Base-by-base conservation (phyloP, 2,329 filamentous ascomycete genomes). In the Exophiala viscosa region DNA sequence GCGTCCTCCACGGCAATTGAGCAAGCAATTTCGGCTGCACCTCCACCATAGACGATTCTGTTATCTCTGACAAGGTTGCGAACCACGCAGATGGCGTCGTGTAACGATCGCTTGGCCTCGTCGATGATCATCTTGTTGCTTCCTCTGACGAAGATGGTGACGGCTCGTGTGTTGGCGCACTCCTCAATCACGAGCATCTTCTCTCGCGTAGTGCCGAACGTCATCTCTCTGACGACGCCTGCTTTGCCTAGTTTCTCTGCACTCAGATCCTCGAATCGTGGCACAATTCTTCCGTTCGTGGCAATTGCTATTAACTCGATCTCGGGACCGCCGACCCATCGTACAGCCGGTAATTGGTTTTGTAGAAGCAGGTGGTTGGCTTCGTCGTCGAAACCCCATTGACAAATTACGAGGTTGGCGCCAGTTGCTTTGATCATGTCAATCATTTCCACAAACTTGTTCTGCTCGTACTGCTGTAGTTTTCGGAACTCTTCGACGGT, bases 71-170 rank as follows among this genome's bases (percentile, higher is more conserved):
- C 93, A 41, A 99, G 79, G 75, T 99, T 99, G 65, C 95, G 87
- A 47, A 99, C 93, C 44, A 99, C 93, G 69, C 95, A 99, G 45
- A 99, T 84, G 53, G 93, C 93, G 72, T 99, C 93, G 70, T 99
- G 95, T 54, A 99, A 81, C 44, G 93, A 97, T 65, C 95, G 85
- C 78, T 96, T 96, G 49, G 95, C 95, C 74, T 99, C 95, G 68
- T 99, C 95, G 70, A 99, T 97, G 71, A 99, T 96, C 93, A 99
- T 99, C 81, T 97, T 99, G 82, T 99, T 99, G 79, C 90, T 95
- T 66, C 93, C 93, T 66, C 93, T 82, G 55, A 99, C 88, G 71
- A 99, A 99, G 50, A 95, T 85, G 2, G 93, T 99, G 55, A 99
- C 95, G 40, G 93, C 93, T 65, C 93, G 81, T 53, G 90, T 96